Evolutionary conservation across 2,329 filamentous ascomycete genomes (phyloP).

Genomic region (Pseudogymnoascus sp.): DNA sequence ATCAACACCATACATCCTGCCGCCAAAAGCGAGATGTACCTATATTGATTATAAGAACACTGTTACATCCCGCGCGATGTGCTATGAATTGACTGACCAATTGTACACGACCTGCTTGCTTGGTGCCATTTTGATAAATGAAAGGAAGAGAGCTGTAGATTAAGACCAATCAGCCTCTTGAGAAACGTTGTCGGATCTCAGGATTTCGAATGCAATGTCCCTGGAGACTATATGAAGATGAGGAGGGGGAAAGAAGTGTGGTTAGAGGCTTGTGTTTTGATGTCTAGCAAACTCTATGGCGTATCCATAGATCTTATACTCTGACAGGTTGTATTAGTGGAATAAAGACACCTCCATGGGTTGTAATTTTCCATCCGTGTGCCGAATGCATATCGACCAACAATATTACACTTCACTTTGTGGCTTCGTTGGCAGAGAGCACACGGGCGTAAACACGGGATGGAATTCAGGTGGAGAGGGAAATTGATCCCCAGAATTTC

Average conservation of each 20-base stretch:
- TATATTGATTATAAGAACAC: slow-evolving; percentile 19
- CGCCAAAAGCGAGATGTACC: slow-evolving; percentile 62
- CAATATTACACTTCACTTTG: background rate
- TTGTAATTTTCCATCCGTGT: background rate
- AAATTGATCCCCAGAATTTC: background rate
- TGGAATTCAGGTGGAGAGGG: background rate
- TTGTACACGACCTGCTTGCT: background rate
- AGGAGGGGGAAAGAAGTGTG: background rate
- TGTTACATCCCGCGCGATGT: background rate
- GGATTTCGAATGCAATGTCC: background rate
- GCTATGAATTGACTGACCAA: background rate
- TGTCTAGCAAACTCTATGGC: background rate
- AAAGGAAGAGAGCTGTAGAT: background rate
- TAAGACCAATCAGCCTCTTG: background rate
- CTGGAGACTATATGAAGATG: background rate
- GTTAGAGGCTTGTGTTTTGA: background rate
- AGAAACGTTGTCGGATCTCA: background rate
- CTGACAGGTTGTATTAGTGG: background rate
- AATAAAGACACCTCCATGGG: background rate
- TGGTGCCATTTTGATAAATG: background rate
- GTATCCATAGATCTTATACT: background rate
- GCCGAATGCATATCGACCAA: background rate
- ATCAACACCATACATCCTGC: slow-evolving; percentile 69
- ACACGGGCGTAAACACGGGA: background rate
- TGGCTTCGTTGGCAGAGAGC: background rate